Base-by-base conservation (phyloP, 2,329 filamentous ascomycete genomes). In the Xylaria digitata region DNA sequence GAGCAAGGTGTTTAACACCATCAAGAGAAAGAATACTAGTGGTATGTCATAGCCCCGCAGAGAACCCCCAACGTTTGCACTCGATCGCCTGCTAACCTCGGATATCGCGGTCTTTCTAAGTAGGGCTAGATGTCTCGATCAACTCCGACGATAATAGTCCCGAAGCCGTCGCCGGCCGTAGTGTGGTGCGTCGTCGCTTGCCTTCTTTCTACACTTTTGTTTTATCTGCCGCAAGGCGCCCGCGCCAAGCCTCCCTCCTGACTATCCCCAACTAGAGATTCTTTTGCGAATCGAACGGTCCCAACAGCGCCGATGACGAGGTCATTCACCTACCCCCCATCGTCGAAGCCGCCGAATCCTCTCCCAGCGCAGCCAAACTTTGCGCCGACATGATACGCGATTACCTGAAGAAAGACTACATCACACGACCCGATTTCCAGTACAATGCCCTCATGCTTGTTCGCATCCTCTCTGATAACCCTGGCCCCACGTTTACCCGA, bases 401-500 rank as follows among this genome's bases (percentile, higher is more conserved):
- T 78, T 95, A 90, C 78, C 83, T 99, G 66, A 86, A 88, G 73
- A 90, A 89, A 71, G 91, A 94, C 52, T 89, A 92, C 80, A 88
- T 80, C 73, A 77, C 80, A 30, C 83, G 82, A 52, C 84, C 92
- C 9, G 89, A 92, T 74, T 89, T 90, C 72, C 95, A 98, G 80
- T 98, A 97, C 85, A 97, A 98, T 81, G 91, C 93, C 70, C 89
- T 98, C 75, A 98, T 98, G 96, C 87, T 99, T 63, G 85, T 96
- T 72, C 91, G 95, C 68, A 99, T 99, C 75, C 83, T 99, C 71
- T 86, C 90, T 73, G 94, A 98, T 79, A 97, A 99, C 78, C 96
- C 96, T 0, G 95, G 95, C 34, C 86, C 87, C 60, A 93, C 89
- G 1, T 99, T 99, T 76, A 97, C 95, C n/a, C 87, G 92, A 72